These are phyloP conservation scores for Epichloe gansuensis DNA, from an alignment of 2,329 filamentous ascomycete species.

Conservation along the genomic window DNA sequence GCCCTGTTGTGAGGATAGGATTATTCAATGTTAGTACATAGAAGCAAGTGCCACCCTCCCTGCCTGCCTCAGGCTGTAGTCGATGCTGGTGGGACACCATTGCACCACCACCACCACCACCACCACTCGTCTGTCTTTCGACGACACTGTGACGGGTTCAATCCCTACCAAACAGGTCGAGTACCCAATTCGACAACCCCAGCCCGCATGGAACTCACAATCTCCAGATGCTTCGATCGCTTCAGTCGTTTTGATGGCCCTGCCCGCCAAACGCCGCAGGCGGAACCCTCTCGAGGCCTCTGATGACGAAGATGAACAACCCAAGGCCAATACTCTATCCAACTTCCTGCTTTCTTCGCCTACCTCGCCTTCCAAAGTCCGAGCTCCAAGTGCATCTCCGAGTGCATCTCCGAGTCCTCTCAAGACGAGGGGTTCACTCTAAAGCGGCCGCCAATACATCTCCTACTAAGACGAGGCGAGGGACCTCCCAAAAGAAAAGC, in stretches of 20 bases:
- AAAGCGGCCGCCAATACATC: constrained; percentile 8
- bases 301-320: constrained; percentile 37
- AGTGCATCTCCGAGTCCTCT: constrained; percentile 30
- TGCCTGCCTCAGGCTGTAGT: no score
- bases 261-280: constrained; percentile 46
- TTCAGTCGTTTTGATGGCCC: constrained; percentile 36
- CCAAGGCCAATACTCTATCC: constrained; percentile 33
- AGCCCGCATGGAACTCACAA: constrained; percentile 12
- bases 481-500: constrained; percentile 13
- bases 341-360: constrained; percentile 45
- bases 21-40: no score
- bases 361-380: constrained; percentile 23
- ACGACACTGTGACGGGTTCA: neutral
- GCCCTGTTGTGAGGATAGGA: no score
- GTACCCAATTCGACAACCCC: neutral
- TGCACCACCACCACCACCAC: no score
- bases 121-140: neutral
- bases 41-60: no score
- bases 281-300: constrained; percentile 40
- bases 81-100: no score
- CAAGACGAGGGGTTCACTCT: constrained; percentile 17
- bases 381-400: constrained; percentile 24
- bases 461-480: constrained; percentile 12
- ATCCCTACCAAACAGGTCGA: neutral
- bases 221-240: constrained; percentile 17